phyloP scores from a whole-genome alignment of 140 eudicot species.

The Erigeron philadelphicus region DNA sequence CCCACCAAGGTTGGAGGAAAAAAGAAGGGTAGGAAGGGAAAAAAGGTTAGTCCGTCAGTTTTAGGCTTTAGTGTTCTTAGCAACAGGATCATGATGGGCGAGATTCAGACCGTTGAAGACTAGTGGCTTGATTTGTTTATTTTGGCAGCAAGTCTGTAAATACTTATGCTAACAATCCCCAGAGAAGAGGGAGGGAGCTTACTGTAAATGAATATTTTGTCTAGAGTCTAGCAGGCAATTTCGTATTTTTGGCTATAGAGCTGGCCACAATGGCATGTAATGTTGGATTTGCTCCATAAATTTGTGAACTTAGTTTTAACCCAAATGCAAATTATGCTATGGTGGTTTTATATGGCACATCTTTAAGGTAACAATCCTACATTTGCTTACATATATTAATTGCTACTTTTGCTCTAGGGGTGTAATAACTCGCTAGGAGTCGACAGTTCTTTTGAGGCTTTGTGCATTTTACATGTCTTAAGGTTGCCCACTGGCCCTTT shows the following conservation, averaged over 20 bases:
- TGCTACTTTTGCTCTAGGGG: too few species aligned
- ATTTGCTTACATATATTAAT: too few species aligned
- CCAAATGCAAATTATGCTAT: background rate
- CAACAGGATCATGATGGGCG: conserved; percentile 99
- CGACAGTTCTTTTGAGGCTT: too few species aligned
- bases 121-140: conserved; percentile 21
- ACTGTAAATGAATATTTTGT: background rate
- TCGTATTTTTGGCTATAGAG: background rate
- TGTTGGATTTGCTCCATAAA: background rate
- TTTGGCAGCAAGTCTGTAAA: background rate
- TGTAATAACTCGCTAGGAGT: too few species aligned
- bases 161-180: background rate
- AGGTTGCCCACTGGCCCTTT: too few species aligned
- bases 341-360: background rate
- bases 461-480: too few species aligned
- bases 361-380: background rate
- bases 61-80: conserved; percentile 91
- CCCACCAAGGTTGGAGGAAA: conserved; percentile 51
- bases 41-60: conserved; percentile 72
- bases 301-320: conserved; percentile 4
- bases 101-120: conserved; percentile 79
- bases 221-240: background rate
- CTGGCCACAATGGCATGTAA: background rate
- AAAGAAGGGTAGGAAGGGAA: conserved; percentile 87
- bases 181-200: background rate